Conservation (phyloP, 169 alveolate genomes). For the Eimeria zaria region DNA sequence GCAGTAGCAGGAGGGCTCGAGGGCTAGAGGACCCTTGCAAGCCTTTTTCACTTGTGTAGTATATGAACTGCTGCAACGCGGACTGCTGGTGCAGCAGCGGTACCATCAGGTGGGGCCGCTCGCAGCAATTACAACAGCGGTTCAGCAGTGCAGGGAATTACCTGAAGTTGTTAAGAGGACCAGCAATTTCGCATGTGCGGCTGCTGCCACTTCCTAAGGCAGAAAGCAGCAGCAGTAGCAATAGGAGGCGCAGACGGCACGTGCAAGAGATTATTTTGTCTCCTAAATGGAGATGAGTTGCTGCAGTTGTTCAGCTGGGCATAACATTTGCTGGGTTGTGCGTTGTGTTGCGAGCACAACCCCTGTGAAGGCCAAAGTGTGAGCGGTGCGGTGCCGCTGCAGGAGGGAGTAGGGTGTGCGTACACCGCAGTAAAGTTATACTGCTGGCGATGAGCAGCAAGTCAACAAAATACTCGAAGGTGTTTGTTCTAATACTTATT, state of each 20-base stretch:
- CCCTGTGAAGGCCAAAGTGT: not conserved
- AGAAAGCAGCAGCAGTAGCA: slow-evolving; percentile 34
- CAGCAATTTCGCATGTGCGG: not conserved
- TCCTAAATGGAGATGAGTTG: not conserved
- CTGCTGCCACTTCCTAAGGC: slow-evolving; percentile 23
- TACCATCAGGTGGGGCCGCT: slow-evolving; percentile 22
- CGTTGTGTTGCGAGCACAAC: not conserved
- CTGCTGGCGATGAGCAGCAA: slow-evolving; percentile 12
- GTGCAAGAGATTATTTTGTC: slow-evolving; percentile 30
- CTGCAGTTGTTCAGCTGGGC: slow-evolving; percentile 26
- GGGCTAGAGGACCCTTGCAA: slow-evolving; percentile 2
- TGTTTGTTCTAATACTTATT: not conserved
- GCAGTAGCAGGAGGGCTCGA: slow-evolving; percentile 31
- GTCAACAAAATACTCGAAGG: not conserved
- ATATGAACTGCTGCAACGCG: not conserved
- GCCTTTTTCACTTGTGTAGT: not conserved
- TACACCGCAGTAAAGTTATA: not conserved
- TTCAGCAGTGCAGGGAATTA: not conserved
- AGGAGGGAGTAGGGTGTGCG: not conserved
- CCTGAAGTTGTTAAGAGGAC: not conserved
- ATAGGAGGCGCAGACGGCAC: slow-evolving; percentile 3
- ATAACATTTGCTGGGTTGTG: not conserved
- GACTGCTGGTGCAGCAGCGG: slow-evolving; percentile 30
- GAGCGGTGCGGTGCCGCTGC: slow-evolving; percentile 11
- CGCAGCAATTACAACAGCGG: slow-evolving; percentile 34